Evolutionary conservation across 805 yeast genomes (phyloP).

Genomic region (Maudiozyma barnettii): DNA sequence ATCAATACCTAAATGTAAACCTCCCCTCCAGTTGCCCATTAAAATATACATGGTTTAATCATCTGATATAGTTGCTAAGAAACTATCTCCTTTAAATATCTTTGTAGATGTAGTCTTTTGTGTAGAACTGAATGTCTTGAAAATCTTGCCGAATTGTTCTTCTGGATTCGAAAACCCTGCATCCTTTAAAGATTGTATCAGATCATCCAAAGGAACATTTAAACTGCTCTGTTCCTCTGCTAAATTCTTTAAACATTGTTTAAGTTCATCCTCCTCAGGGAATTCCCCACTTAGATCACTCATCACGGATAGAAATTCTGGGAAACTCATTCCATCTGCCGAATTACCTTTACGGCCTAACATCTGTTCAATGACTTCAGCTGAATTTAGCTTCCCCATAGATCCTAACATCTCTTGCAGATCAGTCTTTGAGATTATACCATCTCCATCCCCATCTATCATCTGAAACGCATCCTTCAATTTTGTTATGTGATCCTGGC

Average conservation of each 20-base stretch:
- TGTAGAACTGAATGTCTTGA: slow-evolving; percentile 46
- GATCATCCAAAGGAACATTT: slow-evolving; percentile 39
- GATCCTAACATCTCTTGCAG: slow-evolving; percentile 44
- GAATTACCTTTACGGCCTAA: slow-evolving; percentile 16
- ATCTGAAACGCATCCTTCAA: slow-evolving; percentile 68
- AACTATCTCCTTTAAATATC: slow-evolving; percentile 51
- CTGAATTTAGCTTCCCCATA: slow-evolving; percentile 39
- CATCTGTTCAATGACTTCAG: slow-evolving; percentile 42
- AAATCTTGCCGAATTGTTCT: slow-evolving; percentile 40
- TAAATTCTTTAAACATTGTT: slow-evolving; percentile 51
- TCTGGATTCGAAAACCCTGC: slow-evolving; percentile 30
- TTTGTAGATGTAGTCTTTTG: slow-evolving; percentile 48
- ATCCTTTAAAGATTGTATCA: slow-evolving; percentile 43
- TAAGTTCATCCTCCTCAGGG: slow-evolving; percentile 43
- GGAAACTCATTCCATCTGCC: slow-evolving; percentile 40
- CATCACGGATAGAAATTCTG: slow-evolving; percentile 57
- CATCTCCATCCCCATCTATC: slow-evolving; percentile 77
- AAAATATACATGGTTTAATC: not conserved
- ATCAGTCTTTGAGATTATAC: slow-evolving; percentile 47
- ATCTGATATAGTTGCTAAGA: slow-evolving; percentile 43
- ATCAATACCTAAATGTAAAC: not conserved
- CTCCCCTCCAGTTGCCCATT: not conserved
- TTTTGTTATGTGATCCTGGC: slow-evolving; percentile 54
- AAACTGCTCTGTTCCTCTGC: slow-evolving; percentile 24
- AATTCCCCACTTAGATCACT: slow-evolving; percentile 44